These are phyloP conservation scores for Nitzschia sp. DNA, from an alignment of 108 stramenopile genomes.

Conservation along the genomic window DNA sequence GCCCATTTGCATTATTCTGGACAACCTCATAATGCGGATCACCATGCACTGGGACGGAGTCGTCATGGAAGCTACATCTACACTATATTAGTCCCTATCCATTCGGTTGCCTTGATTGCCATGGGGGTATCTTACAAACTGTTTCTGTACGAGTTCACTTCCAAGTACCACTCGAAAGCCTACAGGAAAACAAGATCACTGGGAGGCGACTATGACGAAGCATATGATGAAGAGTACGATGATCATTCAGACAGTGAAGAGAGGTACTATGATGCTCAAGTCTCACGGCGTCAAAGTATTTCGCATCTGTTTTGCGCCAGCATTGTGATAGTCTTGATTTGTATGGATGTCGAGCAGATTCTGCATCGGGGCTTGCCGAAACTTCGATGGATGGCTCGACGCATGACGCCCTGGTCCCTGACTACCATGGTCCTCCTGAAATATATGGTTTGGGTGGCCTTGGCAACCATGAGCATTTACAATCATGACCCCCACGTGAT, in stretches of 20 bases:
- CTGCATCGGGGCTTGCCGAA: conserved; percentile 28
- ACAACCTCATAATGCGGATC: conserved; percentile 29
- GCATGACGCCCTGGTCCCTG: conserved; percentile 3
- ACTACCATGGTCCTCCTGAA: conserved; percentile 16
- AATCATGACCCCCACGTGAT: conserved; percentile 26
- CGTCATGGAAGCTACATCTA: conserved; percentile 20
- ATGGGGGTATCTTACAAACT: conserved; percentile 48
- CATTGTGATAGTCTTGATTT: conserved; percentile 26
- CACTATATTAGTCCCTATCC: conserved; percentile 25
- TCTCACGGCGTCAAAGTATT: conserved; percentile 1
- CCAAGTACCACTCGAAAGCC: conserved; percentile 3
- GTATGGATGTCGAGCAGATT: conserved; percentile 30
- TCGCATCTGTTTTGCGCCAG: conserved; percentile 40
- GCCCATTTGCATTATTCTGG: conserved; percentile 34
- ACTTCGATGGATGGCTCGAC: background rate
- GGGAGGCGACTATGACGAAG: background rate
- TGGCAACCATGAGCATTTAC: conserved; percentile 29
- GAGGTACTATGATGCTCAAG: background rate
- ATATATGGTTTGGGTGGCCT: conserved; percentile 15
- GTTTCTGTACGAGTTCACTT: conserved; percentile 31
- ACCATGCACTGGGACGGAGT: conserved; percentile 37
- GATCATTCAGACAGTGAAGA: conserved; percentile 8
- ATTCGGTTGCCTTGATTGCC: conserved; percentile 38
- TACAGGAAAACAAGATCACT: background rate
- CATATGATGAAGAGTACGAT: background rate